Evolutionary conservation across 805 yeast genomes (phyloP), one percentile per base, ranked within the genome.

Genomic region (Zygotorulaspora florentina): DNA sequence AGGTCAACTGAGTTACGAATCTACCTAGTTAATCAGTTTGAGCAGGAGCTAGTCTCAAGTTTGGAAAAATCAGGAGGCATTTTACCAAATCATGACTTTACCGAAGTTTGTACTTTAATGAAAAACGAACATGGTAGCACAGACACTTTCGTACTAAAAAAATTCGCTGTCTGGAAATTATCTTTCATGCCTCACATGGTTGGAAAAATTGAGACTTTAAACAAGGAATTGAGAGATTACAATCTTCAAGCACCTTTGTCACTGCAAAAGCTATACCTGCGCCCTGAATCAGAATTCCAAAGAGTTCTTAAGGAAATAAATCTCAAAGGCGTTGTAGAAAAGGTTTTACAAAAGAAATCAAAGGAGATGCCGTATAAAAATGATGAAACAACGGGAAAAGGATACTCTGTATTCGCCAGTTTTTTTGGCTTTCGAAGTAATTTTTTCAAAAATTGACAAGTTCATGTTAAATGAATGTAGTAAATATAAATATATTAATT

Each of bases 191-290:
- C 47, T 18, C 71, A 65, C 43, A 64, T 71, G 30, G 60, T 63
- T 0, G 50, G 65, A 1, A 64, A 69, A 38, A 52, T 81, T 3
- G 56, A 57, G 2, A 48, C 64, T 7, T 54, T 80, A 37, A 81
- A 81, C 55, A 75, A 70, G 48, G 66, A 68, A 2, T 67, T 81
- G 9, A 62, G 86, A 11, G 76, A 81, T 0, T 81, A 81, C 54
- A 81, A 81, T 52, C 53, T 81, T 12, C 85, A 80, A 52, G 85
- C 87, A 0, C 87, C 87, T 0, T 51, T 74, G 39, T 66, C 81
- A 0, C 78, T 85, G 0, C 80, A 83, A 41, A 75, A 73, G 47
- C 63, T 78, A n/a, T 81, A 81, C 51, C 56, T 81, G 11, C 8
- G 62, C 1, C 50, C 63, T 2, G 77, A 73, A 4, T 65, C 60